A percentile compares a stretch with the other conserved stretches of the same genome.
phyloP scores from a whole-genome alignment of 2,329 filamentous ascomycete species.

The Apiospora pterosperma region DNA sequence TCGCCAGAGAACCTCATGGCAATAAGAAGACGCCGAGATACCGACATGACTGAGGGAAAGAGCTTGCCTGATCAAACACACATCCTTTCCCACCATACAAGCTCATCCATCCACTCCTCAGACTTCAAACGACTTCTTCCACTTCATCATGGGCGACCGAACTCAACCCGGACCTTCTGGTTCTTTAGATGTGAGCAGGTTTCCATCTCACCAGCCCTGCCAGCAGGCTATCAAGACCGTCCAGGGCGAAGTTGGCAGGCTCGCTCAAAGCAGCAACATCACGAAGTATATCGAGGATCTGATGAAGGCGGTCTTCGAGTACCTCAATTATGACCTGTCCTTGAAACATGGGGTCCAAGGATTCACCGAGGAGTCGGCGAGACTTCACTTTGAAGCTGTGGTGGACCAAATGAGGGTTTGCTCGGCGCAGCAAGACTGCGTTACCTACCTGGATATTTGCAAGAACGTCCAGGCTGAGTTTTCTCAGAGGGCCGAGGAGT shows the following conservation, averaged over 20 bases:
- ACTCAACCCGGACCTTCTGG: not conserved
- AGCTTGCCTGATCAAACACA: not conserved
- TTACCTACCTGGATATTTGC: not conserved
- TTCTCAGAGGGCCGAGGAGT: not conserved
- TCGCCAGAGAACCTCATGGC: not conserved
- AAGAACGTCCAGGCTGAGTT: not conserved
- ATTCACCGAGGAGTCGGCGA: not conserved
- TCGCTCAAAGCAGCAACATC: not conserved
- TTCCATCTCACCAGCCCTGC: not conserved
- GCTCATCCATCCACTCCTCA: not conserved
- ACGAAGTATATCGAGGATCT: not conserved
- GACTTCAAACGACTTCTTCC: not conserved
- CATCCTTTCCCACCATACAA: not conserved
- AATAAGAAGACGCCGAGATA: not conserved
- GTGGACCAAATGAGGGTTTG: not conserved
- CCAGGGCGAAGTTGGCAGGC: not conserved
- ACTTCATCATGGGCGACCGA: not conserved
- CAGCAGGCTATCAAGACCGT: not conserved
- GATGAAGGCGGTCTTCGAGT: not conserved
- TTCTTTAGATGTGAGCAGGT: not conserved
- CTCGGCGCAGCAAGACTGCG: not conserved
- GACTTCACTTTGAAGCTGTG: not conserved
- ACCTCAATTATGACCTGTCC: not conserved
- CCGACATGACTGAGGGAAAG: not conserved
- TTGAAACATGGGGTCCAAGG: not conserved